phyloP scores from a whole-genome alignment of 176 grass and related monocot species.

The Puccinellia tenuiflora region DNA sequence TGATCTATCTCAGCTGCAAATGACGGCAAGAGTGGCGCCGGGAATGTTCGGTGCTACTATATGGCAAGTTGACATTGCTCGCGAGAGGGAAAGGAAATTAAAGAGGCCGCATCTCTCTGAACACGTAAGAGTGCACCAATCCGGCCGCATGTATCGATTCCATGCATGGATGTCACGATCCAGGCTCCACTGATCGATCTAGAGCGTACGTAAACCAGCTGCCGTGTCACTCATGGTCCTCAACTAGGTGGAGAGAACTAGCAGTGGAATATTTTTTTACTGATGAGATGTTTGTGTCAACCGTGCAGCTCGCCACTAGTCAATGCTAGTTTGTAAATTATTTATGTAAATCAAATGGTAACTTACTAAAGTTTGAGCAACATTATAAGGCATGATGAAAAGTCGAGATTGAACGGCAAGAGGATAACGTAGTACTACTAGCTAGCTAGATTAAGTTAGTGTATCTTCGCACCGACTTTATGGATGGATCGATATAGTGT shows the following conservation, averaged over 20 bases:
- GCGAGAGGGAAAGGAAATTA: background rate
- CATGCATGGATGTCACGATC: background rate
- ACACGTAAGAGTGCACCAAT: constrained; percentile 5
- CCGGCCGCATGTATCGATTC: constrained; percentile 30
- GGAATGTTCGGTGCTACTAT: constrained; percentile 1
- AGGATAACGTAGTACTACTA: constrained; percentile 16
- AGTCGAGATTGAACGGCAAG: constrained; percentile 27
- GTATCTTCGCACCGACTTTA: constrained; percentile 21
- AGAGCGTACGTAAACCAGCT: background rate
- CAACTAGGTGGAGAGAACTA: too few relatives aligned
- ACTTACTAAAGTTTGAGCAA: background rate
- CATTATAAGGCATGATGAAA: background rate
- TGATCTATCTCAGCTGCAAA: background rate
- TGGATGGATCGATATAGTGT: background rate
- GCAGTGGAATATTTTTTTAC: background rate
- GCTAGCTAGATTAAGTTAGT: constrained; percentile 4
- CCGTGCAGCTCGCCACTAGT: background rate
- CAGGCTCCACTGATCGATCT: background rate
- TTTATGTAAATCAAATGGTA: background rate
- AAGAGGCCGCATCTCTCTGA: background rate
- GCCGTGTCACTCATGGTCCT: background rate
- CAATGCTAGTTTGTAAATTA: background rate
- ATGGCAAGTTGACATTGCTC: constrained; percentile 22
- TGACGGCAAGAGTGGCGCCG: constrained; percentile 16
- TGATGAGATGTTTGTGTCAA: background rate